Base-by-base conservation (phyloP, 2,329 filamentous ascomycete species). In the Cladosporium austrohemisphaericum region DNA sequence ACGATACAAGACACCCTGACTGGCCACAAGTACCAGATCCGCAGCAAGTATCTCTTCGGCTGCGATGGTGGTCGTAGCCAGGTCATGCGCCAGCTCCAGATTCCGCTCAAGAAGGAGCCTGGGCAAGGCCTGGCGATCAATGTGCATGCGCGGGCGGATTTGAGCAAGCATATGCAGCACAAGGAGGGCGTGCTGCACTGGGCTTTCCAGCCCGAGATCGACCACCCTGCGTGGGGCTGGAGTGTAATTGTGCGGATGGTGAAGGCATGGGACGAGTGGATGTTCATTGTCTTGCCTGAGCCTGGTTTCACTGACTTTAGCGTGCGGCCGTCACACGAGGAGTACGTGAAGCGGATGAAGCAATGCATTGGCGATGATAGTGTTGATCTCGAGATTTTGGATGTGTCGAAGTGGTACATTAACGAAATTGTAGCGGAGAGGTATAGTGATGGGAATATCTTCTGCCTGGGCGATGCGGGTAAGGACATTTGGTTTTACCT, bases 261-360 rank as follows among this genome's bases (percentile, higher is more conserved):
- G 4, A 80, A 77, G 65, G 75, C 80, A 0, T 84, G 80, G 80
- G 60, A 76, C 54, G 77, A 84, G 66, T 85, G 80, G 79, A 64
- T 66, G 59, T 61, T 63, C 50, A 65, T 65, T 46, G 61, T 81
- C 13, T 66, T 82, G 13, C 73, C 76, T 0, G 68, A 68, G 3
- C 61, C 62, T 10, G 60, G 64, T 7, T 66, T 69, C 32, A 36
- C 53, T 1, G 65, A 72, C 41, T 53, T 69, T 10, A 61, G 61
- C 3, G 62, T 70, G 18, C 50, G 66, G n/a, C 73, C 76, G 0
- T 68, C 70, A 0, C 53, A 68, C 1, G 75, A 75, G 5, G 71
- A 79, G 57, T 78, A 76, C 53, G 36, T 73, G 3, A 56, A 65
- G 22, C 65, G 73, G 3, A 67, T 80, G 1, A 69, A 67, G 26